These are phyloP conservation scores for Magnaporthiopsis poae DNA, from an alignment of 2,329 filamentous ascomycete species.

Conservation along the genomic window DNA sequence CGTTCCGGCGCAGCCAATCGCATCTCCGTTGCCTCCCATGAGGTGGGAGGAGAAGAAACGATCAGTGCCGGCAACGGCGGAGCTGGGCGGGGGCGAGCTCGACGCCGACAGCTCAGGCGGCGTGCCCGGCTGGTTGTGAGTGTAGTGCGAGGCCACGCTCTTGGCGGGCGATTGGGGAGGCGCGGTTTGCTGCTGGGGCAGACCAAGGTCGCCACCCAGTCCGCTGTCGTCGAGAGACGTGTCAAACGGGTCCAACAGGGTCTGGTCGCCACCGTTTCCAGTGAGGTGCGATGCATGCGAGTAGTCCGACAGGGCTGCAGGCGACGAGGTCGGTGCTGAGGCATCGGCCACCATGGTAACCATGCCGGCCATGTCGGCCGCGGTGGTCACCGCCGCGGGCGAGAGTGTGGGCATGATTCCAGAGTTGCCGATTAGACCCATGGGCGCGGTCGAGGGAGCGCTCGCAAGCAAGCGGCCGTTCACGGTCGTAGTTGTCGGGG, in stretches of 20 bases:
- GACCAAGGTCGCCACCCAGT: not conserved
- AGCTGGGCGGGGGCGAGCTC: conserved; percentile 38
- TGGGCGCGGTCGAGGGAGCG: conserved; percentile 29
- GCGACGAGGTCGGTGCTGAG: conserved; percentile 24
- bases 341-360: conserved; percentile 20
- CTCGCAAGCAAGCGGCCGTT: conserved; percentile 25
- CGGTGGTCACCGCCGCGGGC: conserved; percentile 2
- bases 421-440: conserved; percentile 16
- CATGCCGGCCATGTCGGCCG: conserved; percentile 14
- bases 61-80: conserved; percentile 10
- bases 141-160: conserved; percentile 41
- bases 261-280: conserved; percentile 21
- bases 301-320: conserved; percentile 35
- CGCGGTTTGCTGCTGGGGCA: conserved; percentile 2
- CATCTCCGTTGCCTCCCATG: conserved; percentile 20
- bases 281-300: conserved; percentile 40
- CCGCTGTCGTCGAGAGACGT: not conserved
- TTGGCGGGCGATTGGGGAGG: conserved; percentile 35
- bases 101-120: conserved; percentile 53
- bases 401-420: not conserved
- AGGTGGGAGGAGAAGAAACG: conserved; percentile 33
- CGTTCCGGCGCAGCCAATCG: conserved; percentile 6
- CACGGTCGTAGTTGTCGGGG: conserved; percentile 22
- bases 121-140: conserved; percentile 27
- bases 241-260: not conserved